Evolutionary conservation across 441 rosid species (phyloP).

Genomic region (Arabidopsis hybrid): DNA sequence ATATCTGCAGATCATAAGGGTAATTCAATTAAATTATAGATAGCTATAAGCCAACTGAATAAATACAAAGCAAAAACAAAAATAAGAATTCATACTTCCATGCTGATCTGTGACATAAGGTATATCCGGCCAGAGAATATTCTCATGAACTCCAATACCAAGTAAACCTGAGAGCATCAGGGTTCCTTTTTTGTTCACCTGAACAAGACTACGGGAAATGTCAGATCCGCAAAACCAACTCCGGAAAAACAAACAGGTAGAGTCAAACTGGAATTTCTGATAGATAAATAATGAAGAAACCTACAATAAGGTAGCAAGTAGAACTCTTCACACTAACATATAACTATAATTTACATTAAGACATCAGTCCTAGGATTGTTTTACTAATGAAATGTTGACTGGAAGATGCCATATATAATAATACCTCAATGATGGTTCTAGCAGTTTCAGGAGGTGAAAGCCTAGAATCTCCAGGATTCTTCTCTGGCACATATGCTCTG

Average conservation of each 20-base stretch:
- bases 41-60: slow-evolving; percentile 3
- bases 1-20: slow-evolving; percentile 63
- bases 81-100: slow-evolving; percentile 63
- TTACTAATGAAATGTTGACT: neutral
- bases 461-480: slow-evolving; percentile 53
- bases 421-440: slow-evolving; percentile 86
- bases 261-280: neutral
- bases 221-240: slow-evolving; percentile 52
- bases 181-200: slow-evolving; percentile 90
- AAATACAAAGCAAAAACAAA: neutral
- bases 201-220: slow-evolving; percentile 62
- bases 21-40: slow-evolving; percentile 15
- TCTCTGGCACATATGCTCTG: slow-evolving; percentile 53
- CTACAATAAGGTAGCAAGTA: neutral
- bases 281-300: slow-evolving; percentile 12
- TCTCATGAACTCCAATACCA: slow-evolving; percentile 72
- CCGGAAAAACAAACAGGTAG: neutral
- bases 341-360: neutral
- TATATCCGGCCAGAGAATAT: slow-evolving; percentile 86
- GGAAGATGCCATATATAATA: slow-evolving; percentile 42
- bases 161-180: slow-evolving; percentile 70
- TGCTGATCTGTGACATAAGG: slow-evolving; percentile 83
- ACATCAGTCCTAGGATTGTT: neutral
- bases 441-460: slow-evolving; percentile 80
- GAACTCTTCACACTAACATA: neutral